These are phyloP conservation scores for Fusarium oxysporum DNA, from an alignment of 2,329 filamentous ascomycete genomes.

Conservation along the genomic window DNA sequence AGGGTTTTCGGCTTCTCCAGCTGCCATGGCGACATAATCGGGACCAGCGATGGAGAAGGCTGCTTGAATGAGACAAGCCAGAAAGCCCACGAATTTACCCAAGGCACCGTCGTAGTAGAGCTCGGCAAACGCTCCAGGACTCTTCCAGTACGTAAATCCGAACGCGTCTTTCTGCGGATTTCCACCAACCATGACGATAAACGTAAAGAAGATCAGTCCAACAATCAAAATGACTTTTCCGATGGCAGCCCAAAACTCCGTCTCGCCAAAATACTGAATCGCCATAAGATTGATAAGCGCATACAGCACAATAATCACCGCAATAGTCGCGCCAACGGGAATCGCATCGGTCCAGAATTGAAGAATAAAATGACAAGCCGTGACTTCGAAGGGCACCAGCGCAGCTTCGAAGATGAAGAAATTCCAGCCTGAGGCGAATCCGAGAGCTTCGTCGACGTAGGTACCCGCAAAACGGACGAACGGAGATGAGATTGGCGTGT, in stretches of 20 bases:
- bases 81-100: slow-evolving; percentile 75
- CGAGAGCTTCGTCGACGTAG: slow-evolving; percentile 80
- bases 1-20: slow-evolving; percentile 78
- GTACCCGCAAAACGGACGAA: slow-evolving; percentile 83
- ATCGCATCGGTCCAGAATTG: slow-evolving; percentile 72
- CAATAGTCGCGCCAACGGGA: slow-evolving; percentile 70
- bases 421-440: slow-evolving; percentile 79
- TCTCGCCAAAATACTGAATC: slow-evolving; percentile 80
- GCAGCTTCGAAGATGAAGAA: slow-evolving; percentile 78
- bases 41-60: slow-evolving; percentile 76
- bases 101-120: slow-evolving; percentile 72
- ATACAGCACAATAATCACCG: slow-evolving; percentile 61
- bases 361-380: slow-evolving; percentile 72
- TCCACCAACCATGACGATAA: slow-evolving; percentile 85
- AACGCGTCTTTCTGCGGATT: slow-evolving; percentile 79
- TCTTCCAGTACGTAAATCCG: slow-evolving; percentile 75
- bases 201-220: slow-evolving; percentile 79
- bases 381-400: slow-evolving; percentile 75
- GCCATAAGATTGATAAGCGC: slow-evolving; percentile 76
- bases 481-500: slow-evolving; percentile 79
- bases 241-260: slow-evolving; percentile 80
- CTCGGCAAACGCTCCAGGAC: slow-evolving; percentile 77
- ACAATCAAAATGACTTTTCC: slow-evolving; percentile 79
- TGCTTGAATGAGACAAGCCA: slow-evolving; percentile 79
- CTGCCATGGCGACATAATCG: slow-evolving; percentile 76